A percentile compares a stretch with the other conserved stretches of the same genome.
Conservation (phyloP, 345 rosid species). For the Salix suchowensis region DNA sequence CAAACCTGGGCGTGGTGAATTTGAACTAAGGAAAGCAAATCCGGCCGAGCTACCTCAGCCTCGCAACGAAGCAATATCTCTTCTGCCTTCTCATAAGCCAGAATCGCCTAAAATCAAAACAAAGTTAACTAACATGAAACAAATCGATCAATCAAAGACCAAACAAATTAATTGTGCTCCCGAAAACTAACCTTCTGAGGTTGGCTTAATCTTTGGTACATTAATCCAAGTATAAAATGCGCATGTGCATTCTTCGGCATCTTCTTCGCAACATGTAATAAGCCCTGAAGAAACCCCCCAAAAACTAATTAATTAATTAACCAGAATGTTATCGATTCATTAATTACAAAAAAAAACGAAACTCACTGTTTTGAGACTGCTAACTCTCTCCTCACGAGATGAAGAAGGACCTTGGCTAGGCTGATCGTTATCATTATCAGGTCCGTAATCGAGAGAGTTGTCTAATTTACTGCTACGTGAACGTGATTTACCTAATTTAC, state of each 20-base stretch:
- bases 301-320: not conserved
- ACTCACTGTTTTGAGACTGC: constrained; percentile 94
- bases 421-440: constrained; percentile 73
- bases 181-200: constrained; percentile 67
- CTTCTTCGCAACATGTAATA: constrained; percentile 88
- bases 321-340: not conserved
- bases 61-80: constrained; percentile 78
- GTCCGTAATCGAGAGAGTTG: constrained; percentile 61
- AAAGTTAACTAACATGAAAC: constrained; percentile 2
- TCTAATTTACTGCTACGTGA: constrained; percentile 58
- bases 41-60: constrained; percentile 82
- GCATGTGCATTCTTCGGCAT: constrained; percentile 98
- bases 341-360: not conserved
- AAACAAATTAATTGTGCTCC: not conserved
- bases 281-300: constrained; percentile 43
- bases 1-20: constrained; percentile 95
- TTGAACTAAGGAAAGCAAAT: constrained; percentile 85
- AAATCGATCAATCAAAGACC: not conserved
- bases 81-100: constrained; percentile 81
- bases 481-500: constrained; percentile 61
- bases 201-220: constrained; percentile 91
- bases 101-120: constrained; percentile 56
- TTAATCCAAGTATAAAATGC: constrained; percentile 88
- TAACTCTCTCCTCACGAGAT: constrained; percentile 88
- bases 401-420: constrained; percentile 56